Conservation (phyloP, 129 eudicot genomes). For the Erigeron canadensis region DNA sequence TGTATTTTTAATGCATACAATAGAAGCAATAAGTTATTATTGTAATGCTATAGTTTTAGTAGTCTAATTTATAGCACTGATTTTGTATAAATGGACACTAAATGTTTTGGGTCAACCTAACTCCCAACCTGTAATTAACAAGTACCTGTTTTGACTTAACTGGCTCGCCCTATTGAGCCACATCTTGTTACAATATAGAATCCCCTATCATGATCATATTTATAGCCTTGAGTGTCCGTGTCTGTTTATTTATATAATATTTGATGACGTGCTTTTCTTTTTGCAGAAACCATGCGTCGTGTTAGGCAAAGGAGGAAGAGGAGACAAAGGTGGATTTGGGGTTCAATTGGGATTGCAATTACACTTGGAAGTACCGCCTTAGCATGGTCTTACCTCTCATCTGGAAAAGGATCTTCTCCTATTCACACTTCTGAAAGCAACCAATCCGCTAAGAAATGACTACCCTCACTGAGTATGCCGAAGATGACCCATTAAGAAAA, state of each 20-base stretch:
- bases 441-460: conserved; percentile 31
- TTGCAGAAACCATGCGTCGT: conserved; percentile 63
- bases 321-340: conserved; percentile 77
- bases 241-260: neutral
- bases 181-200: neutral
- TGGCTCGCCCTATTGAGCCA: neutral
- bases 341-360: conserved; percentile 67
- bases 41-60: neutral
- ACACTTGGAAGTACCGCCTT: conserved; percentile 64
- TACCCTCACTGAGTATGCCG: conserved; percentile 13
- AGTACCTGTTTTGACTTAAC: neutral
- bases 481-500: conserved; percentile 7
- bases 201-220: neutral
- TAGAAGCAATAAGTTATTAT: neutral
- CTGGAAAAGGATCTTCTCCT: conserved; percentile 45
- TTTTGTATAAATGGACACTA: neutral
- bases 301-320: conserved; percentile 74
- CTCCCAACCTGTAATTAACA: neutral
- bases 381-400: conserved; percentile 76
- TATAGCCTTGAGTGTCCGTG: neutral
- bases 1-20: too few species aligned
- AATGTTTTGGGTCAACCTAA: neutral
- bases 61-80: neutral
- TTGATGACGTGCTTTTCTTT: neutral
- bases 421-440: conserved; percentile 29